Evolutionary conservation across 2,329 filamentous ascomycete species (phyloP).

Genomic region (Xylaria sp.): DNA sequence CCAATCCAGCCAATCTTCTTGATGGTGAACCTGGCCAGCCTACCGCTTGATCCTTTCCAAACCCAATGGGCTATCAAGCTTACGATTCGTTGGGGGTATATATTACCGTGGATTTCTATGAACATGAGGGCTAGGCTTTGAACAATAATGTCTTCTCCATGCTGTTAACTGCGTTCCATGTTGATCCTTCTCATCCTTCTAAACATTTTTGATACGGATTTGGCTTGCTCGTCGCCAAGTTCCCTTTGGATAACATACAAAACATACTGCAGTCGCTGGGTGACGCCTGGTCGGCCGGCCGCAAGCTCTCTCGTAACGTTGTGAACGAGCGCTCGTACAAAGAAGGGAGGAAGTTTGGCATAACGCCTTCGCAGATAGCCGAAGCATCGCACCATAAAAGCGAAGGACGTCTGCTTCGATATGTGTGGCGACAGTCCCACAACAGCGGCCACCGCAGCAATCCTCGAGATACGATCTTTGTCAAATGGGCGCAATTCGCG

Average conservation of each 20-base stretch:
- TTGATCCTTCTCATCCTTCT: conserved; percentile 22
- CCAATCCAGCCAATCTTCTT: conserved; percentile 25
- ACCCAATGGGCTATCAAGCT: neutral
- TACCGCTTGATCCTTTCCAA: neutral
- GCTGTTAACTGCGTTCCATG: conserved; percentile 1
- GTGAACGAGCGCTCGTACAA: conserved; percentile 31
- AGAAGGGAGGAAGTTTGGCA: conserved; percentile 20
- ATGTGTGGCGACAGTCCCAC: conserved; percentile 23
- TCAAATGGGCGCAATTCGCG: neutral
- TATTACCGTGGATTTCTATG: conserved; percentile 15
- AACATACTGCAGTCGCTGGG: conserved; percentile 34
- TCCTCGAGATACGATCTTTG: conserved; percentile 9
- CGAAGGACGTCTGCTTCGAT: conserved; percentile 25
- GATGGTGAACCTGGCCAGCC: conserved; percentile 16
- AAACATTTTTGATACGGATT: conserved; percentile 20
- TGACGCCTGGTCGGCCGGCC: conserved; percentile 32
- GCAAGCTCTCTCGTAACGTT: conserved; percentile 35
- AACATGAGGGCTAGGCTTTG: conserved; percentile 12
- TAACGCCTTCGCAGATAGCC: conserved; percentile 26
- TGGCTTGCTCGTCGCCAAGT: conserved; percentile 24
- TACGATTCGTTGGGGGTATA: neutral
- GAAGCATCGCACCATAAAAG: conserved; percentile 32
- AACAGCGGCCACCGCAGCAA: conserved; percentile 17
- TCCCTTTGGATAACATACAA: conserved; percentile 30
- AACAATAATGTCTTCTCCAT: neutral